phyloP scores from a whole-genome alignment of 2,329 filamentous ascomycete genomes.

The Cladosporium oxysporum region DNA sequence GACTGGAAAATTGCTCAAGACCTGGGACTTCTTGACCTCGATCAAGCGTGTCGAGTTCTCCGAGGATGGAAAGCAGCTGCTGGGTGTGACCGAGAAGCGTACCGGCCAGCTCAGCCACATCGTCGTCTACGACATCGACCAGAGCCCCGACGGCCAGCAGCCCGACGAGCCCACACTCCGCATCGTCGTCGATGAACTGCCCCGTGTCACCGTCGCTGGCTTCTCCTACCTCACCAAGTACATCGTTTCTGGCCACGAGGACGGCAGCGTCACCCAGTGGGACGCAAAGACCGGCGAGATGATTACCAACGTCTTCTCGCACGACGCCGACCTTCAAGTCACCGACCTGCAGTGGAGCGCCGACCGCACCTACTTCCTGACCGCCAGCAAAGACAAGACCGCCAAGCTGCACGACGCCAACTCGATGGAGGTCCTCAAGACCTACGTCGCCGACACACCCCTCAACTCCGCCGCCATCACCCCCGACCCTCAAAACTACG shows the following conservation, averaged over 20 bases:
- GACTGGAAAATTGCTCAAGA: constrained; percentile 89
- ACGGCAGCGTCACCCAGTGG: constrained; percentile 87
- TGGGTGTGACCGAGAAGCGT: constrained; percentile 97
- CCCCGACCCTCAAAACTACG: constrained; percentile 95
- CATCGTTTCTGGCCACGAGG: constrained; percentile 97
- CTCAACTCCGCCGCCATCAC: constrained; percentile 95
- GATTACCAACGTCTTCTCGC: constrained; percentile 75
- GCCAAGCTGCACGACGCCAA: constrained; percentile 87
- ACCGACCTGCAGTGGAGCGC: constrained; percentile 93
- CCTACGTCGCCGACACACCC: constrained; percentile 86
- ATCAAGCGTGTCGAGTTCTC: constrained; percentile 98
- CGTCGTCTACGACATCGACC: constrained; percentile 84
- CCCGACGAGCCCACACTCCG: constrained; percentile 77
- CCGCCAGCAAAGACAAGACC: constrained; percentile 95
- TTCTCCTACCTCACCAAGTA: constrained; percentile 94
- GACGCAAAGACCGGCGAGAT: constrained; percentile 90
- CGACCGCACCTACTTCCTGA: constrained; percentile 98
- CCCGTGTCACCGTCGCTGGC: constrained; percentile 95
- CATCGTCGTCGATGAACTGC: constrained; percentile 86
- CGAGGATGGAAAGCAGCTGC: constrained; percentile 84
- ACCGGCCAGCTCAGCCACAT: constrained; percentile 96
- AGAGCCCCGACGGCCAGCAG: constrained; percentile 81
- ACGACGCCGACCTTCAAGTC: constrained; percentile 80
- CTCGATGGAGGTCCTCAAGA: constrained; percentile 90
- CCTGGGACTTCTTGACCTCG: constrained; percentile 95